Evolutionary conservation across 108 stramenopile genomes (phyloP).

Genomic region (Nitzschia sp.): DNA sequence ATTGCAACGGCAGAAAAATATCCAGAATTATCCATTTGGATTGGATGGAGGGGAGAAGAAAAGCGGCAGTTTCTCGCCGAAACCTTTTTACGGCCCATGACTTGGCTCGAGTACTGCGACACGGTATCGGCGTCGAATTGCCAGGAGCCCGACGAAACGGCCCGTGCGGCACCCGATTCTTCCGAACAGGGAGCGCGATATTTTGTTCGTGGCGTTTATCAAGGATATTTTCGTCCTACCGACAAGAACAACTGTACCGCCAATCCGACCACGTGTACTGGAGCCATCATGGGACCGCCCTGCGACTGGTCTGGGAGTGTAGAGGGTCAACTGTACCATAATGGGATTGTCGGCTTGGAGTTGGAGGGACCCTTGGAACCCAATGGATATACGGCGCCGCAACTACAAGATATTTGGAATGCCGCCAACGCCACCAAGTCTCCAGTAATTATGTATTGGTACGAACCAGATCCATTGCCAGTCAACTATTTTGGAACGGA

Average conservation of each 20-base stretch:
- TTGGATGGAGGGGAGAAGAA: constrained; percentile 32
- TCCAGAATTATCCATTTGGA: constrained; percentile 34
- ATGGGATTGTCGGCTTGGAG: constrained; percentile 23
- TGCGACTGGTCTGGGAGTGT: constrained; percentile 22
- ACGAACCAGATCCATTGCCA: constrained; percentile 27
- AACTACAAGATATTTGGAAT: constrained; percentile 40
- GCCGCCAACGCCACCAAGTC: constrained; percentile 48
- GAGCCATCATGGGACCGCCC: constrained; percentile 22
- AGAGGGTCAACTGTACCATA: constrained; percentile 31
- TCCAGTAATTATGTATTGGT: constrained; percentile 41
- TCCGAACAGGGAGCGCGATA: constrained; percentile 8
- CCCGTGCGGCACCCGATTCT: constrained; percentile 1
- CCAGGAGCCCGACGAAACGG: constrained; percentile 20
- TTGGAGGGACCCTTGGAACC: constrained; percentile 18
- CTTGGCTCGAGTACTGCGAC: constrained; percentile 44
- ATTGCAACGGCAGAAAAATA: constrained; percentile 18
- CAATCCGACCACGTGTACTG: constrained; percentile 23
- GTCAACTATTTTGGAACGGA: constrained; percentile 21
- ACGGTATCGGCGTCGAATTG: constrained; percentile 32
- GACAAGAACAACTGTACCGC: constrained; percentile 27
- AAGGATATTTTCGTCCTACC: constrained; percentile 27
- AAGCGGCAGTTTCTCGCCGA: constrained; percentile 27
- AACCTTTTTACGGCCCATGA: constrained; percentile 40
- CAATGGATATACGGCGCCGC: constrained; percentile 33
- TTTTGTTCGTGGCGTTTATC: constrained; percentile 19